Evolutionary conservation across 2,329 filamentous ascomycete genomes (phyloP).

Genomic region (Talaromyces atroroseus): DNA sequence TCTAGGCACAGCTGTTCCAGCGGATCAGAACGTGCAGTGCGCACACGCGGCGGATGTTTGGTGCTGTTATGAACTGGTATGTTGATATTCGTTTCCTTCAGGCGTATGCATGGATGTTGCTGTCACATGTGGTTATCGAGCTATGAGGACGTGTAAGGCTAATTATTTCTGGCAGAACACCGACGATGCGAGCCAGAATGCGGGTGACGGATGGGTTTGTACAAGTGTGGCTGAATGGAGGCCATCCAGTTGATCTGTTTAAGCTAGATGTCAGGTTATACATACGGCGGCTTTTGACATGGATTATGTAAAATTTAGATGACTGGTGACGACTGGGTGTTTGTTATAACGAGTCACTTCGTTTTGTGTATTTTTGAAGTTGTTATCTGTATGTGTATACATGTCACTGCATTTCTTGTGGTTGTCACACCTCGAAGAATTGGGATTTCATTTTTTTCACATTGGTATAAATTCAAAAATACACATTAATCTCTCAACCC

Average conservation of each 20-base stretch:
- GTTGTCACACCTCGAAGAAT: too few relatives aligned
- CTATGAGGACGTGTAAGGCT: neutral
- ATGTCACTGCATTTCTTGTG: too few relatives aligned
- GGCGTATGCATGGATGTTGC: neutral
- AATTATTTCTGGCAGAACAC: neutral
- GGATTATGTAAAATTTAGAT: neutral
- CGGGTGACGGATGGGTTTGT: constrained; percentile 8
- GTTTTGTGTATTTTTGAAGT: neutral
- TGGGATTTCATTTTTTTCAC: neutral
- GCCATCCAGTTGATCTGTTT: neutral
- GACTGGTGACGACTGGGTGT: neutral
- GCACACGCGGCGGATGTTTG: constrained; percentile 10
- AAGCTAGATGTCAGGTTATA: neutral
- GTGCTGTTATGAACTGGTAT: constrained; percentile 13
- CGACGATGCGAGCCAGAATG: neutral
- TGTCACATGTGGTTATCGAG: neutral
- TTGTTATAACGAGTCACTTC: neutral
- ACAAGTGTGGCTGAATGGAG: constrained; percentile 11
- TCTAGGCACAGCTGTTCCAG: constrained; percentile 11
- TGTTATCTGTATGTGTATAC: neutral
- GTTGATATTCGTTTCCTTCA: neutral
- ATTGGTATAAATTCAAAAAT: neutral
- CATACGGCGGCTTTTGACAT: neutral
- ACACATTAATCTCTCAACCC: neutral
- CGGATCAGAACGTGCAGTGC: constrained; percentile 10